Evolutionary conservation across 441 rosid species (phyloP), one percentile per base, ranked within the genome.

Genomic region (Adansonia grandidieri): DNA sequence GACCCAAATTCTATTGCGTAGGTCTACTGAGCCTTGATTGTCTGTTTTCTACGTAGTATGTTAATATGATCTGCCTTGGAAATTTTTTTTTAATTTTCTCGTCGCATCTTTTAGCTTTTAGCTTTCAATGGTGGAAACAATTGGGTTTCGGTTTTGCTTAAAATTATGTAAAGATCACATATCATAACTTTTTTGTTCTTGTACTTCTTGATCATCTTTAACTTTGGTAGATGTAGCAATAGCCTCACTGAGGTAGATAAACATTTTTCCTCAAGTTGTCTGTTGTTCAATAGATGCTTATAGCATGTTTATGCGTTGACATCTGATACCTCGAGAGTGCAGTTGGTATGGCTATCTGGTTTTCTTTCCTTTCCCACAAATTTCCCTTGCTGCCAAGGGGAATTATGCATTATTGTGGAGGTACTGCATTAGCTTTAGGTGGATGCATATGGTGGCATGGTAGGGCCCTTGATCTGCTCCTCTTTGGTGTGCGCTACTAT

Each of bases 1-100:
- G 40, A 79, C 81, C 86, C 80, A 71, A 78, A 47, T 82, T 77
- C 69, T 64, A 56, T 65, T 70, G 24, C 51, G 51, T 44, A 17
- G 57, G 45, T 78, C 11, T 66, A 65, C 66, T 78, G 63, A 65
- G 22, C 67, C 63, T 78, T 81, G 75, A 70, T 81, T 79, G 61
- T 75, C 51, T 42, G 50, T 63, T 80, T 82, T 73, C 78, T 63
- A 62, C 28, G 13, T 61, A 75, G 78, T 67, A 5, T 65, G 70
- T 47, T 71, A 42, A 51, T 66, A 11, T 78, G 42, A 40, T 61
- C 51, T 53, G 48, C 24, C 44, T 47, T 4, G 2, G 45, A 11
- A 50, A 8, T 61, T 67, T 14, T 61, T 65, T 19, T 32, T 32
- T 32, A 2, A 28, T 20, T 9, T 20, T 20, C 0, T 45, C 17